Percentiles rank a stretch among this genome's conserved stretches.
Evolutionary conservation across 2,329 filamentous ascomycete species (phyloP).

Genomic region (Cladosporium sp.): DNA sequence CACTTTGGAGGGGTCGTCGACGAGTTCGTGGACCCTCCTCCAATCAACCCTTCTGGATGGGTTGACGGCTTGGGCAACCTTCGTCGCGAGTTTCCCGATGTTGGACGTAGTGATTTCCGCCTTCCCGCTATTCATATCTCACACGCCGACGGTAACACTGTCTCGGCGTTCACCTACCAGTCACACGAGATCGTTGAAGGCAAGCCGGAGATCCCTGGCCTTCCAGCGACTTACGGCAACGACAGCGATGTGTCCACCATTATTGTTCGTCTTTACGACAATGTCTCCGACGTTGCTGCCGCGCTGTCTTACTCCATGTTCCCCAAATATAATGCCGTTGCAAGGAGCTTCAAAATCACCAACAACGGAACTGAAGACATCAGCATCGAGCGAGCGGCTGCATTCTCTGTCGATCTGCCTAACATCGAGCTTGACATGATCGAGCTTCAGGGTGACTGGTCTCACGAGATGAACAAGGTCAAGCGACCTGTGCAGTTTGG

Average conservation of each 20-base stretch:
- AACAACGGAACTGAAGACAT: slow-evolving; percentile 59
- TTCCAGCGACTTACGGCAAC: slow-evolving; percentile 62
- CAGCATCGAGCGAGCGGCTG: slow-evolving; percentile 59
- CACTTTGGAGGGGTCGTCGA: slow-evolving; percentile 62
- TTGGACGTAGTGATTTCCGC: slow-evolving; percentile 65
- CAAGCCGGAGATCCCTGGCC: slow-evolving; percentile 58
- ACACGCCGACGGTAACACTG: slow-evolving; percentile 60
- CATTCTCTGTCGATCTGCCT: slow-evolving; percentile 63
- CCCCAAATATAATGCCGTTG: slow-evolving; percentile 62
- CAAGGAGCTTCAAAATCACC: slow-evolving; percentile 62
- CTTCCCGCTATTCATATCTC: slow-evolving; percentile 63
- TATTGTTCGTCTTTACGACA: slow-evolving; percentile 60
- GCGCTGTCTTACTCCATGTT: slow-evolving; percentile 66
- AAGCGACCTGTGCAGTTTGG: slow-evolving; percentile 47
- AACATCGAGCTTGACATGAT: slow-evolving; percentile 64
- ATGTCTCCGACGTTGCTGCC: slow-evolving; percentile 59
- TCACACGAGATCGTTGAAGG: slow-evolving; percentile 59
- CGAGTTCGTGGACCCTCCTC: slow-evolving; percentile 53
- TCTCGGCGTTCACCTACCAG: slow-evolving; percentile 61
- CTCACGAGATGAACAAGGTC: slow-evolving; percentile 58
- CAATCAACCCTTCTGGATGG: slow-evolving; percentile 55
- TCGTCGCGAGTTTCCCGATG: slow-evolving; percentile 65
- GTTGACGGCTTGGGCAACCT: slow-evolving; percentile 52
- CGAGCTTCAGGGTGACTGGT: slow-evolving; percentile 65
- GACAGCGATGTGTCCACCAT: slow-evolving; percentile 61